Percentiles rank a stretch among this genome's conserved stretches.
These are phyloP conservation scores for Lycium barbarum DNA, from an alignment of 257 asterid genomes.

Conservation along the genomic window DNA sequence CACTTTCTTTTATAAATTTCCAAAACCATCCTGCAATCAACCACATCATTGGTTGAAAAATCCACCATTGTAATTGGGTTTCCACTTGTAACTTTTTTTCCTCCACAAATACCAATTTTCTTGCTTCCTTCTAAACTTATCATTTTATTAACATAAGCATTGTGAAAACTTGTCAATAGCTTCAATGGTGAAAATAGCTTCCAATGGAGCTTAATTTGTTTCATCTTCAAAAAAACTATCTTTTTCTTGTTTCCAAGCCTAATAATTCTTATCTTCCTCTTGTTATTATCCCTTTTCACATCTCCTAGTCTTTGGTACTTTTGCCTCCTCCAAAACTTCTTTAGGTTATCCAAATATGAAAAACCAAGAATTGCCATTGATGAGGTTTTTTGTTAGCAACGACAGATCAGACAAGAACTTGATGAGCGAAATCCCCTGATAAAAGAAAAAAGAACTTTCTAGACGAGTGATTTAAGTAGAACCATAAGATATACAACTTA, in stretches of 20 bases:
- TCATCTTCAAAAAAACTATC: slow-evolving; percentile 12
- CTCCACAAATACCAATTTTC: slow-evolving; percentile 15
- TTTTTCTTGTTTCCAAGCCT: slow-evolving; percentile 27
- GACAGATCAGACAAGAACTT: neutral
- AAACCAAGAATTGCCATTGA: neutral
- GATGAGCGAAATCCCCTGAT: neutral
- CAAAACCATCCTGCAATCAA: slow-evolving; percentile 36
- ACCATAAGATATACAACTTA: too few relatives aligned
- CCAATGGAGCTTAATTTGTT: slow-evolving; percentile 14
- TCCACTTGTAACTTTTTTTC: slow-evolving; percentile 23
- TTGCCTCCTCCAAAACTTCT: slow-evolving; percentile 38
- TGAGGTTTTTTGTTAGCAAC: neutral
- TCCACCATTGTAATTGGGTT: slow-evolving; percentile 34
- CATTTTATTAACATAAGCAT: slow-evolving; percentile 39
- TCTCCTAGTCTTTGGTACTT: slow-evolving; percentile 37
- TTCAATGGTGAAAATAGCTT: slow-evolving; percentile 32
- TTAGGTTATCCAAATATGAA: slow-evolving; percentile 31
- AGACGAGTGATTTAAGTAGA: neutral
- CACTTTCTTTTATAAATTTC: slow-evolving; percentile 34
- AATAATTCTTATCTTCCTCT: slow-evolving; percentile 31
- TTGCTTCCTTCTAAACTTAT: slow-evolving; percentile 35
- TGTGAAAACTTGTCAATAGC: slow-evolving; percentile 34
- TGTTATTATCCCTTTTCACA: neutral
- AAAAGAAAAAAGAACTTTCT: too few relatives aligned
- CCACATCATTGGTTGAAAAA: slow-evolving; percentile 35